phyloP scores from a whole-genome alignment of 2,329 filamentous ascomycete species.

The Colletotrichum magnum region DNA sequence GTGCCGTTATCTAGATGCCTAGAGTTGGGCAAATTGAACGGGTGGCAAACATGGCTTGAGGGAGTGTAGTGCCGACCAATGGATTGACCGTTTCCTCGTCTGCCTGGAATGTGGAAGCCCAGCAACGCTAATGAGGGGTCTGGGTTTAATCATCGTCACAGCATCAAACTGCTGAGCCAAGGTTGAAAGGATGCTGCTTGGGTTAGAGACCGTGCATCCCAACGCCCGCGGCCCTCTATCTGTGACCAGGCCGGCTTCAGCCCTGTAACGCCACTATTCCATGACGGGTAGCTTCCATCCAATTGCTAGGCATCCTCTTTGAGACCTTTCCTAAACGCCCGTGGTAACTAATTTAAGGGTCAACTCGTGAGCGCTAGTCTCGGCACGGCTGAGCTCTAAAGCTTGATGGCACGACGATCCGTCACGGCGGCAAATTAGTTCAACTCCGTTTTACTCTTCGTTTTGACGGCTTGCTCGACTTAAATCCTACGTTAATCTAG shows the following conservation, averaged over 20 bases:
- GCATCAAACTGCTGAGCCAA: neutral
- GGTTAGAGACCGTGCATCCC: neutral
- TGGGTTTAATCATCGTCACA: neutral
- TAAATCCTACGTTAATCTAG: no score
- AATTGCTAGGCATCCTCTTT: neutral
- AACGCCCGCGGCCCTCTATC: neutral
- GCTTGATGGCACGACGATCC: neutral
- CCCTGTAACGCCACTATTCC: neutral
- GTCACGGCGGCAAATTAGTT: neutral
- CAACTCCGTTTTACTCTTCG: neutral
- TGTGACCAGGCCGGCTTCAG: slow-evolving; percentile 5
- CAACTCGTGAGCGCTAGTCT: neutral
- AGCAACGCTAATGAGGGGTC: neutral
- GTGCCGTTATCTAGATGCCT: no score
- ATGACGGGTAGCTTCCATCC: neutral
- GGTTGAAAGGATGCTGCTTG: neutral
- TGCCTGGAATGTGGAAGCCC: neutral
- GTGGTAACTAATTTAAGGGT: neutral
- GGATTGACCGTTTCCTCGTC: no score
- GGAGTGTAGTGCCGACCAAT: no score
- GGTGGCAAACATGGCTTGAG: no score
- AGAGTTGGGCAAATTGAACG: no score
- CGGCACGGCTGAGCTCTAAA: neutral
- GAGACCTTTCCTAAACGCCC: neutral
- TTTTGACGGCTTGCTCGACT: neutral